Base-by-base conservation (phyloP, 257 asterid genomes). In the Solanum peruvianum region DNA sequence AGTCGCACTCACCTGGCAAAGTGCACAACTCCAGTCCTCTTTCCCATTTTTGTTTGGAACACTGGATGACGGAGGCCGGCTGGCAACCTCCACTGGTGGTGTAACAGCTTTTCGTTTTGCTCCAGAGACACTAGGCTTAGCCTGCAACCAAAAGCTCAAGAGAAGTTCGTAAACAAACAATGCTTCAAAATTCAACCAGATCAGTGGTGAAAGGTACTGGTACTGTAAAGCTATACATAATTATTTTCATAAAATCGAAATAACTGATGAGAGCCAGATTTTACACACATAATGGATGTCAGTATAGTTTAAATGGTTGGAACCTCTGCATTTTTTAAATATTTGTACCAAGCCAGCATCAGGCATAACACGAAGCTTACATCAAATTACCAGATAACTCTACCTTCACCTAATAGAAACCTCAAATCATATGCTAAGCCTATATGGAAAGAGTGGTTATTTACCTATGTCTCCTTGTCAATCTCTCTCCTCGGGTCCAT, bases 21-120 rank as follows among this genome's bases (percentile, higher is more conserved):
- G 87, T 15, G 88, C 90, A 90, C 98, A 94, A 81, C 88, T 82
- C 95, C 91, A 94, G 60, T 89, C 94, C 80, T 86, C 87, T 82
- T 87, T 90, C 14, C 62, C 70, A 89, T 87, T 91, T 89, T 86
- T 93, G 88, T 69, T 87, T n/a, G 47, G 42, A n/a, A 86, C 86
- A 78, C 10, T 20, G 71, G 33, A 33, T 18, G 90, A 25, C 2
- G 69, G 85, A 72, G 86, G 80, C 85, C 81, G 86, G 39, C 33
- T 31, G 62, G 77, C 56, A 85, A 76, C 88, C 42, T 70, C 86
- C 62, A n/a, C 89, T 69, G 89, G 44, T 60, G 91, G 89, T 2
- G 85, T 58, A 56, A 27, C 84, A 58, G 84, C 90, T 83, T 89
- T 91, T 88, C 92, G 89, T 90, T 93, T 92, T 5, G 75, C 89